phyloP scores from a whole-genome alignment of 192 early-diverging fungal species.

The Coemansia sp. region DNA sequence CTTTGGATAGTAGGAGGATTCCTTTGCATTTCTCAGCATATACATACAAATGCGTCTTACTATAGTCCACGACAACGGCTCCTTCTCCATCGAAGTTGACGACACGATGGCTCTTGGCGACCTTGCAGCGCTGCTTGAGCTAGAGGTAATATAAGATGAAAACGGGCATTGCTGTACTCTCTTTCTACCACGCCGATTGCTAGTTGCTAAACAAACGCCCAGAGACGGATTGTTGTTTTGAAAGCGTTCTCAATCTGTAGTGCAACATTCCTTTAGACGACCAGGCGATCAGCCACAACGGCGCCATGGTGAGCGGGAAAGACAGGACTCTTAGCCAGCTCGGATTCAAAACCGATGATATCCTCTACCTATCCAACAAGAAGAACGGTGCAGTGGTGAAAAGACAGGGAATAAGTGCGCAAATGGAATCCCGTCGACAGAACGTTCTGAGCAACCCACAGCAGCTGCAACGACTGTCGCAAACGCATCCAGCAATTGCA shows the following conservation, averaged over 20 bases:
- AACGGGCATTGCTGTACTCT: no score
- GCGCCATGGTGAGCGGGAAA: constrained; percentile 58
- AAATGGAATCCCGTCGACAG: constrained; percentile 35
- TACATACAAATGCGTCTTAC: constrained; percentile 31
- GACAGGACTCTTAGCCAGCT: constrained; percentile 66
- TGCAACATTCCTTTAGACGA: constrained; percentile 62
- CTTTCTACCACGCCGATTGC: no score
- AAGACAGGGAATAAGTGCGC: constrained; percentile 7
- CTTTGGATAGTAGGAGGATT: not conserved
- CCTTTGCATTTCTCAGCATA: not conserved
- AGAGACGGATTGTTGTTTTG: no score
- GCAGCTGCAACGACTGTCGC: constrained; percentile 27
- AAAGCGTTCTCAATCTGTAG: no score
- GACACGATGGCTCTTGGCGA: constrained; percentile 74
- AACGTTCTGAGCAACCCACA: constrained; percentile 34
- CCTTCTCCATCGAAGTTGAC: constrained; percentile 63
- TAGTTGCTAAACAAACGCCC: no score
- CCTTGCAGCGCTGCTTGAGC: constrained; percentile 82
- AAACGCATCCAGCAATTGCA: constrained; percentile 28
- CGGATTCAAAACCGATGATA: constrained; percentile 70
- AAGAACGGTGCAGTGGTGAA: not conserved
- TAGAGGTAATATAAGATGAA: constrained; percentile 57
- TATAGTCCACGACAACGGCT: constrained; percentile 26
- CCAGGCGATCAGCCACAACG: constrained; percentile 71
- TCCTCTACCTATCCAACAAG: constrained; percentile 62